Conservation (phyloP, 2,329 filamentous ascomycete species). For the Fusarium verticillioides region DNA sequence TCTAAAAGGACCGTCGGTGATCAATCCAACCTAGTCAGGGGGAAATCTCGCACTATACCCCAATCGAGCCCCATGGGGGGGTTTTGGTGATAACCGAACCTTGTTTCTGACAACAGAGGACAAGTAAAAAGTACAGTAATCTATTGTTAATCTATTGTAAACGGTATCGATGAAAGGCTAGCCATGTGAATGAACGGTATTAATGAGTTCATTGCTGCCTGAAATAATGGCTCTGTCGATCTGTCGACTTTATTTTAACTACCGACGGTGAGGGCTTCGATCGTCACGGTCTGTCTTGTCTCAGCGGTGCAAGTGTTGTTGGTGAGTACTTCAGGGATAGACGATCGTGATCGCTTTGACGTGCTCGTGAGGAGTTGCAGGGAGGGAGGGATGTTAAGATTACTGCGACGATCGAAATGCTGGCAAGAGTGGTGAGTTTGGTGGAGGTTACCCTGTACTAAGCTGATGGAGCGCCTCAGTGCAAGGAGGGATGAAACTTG, state of each 20-base stretch:
- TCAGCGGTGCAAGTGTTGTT: constrained; percentile 1
- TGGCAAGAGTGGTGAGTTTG: not conserved
- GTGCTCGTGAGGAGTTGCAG: constrained; percentile 2
- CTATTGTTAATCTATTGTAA: constrained; percentile 4
- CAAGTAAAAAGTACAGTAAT: not conserved
- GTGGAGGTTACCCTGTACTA: not conserved
- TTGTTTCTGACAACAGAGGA: constrained; percentile 10
- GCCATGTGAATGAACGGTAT: not conserved
- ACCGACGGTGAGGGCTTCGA: constrained; percentile 9
- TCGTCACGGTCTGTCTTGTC: constrained; percentile 2
- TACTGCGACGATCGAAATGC: not conserved
- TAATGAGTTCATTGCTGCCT: not conserved
- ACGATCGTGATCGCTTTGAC: constrained; percentile 20
- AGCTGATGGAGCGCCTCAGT: not conserved
- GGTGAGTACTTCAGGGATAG: not conserved
- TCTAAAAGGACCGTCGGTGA: not conserved
- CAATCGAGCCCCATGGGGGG: constrained; percentile 25
- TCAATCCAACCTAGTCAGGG: constrained; percentile 24
- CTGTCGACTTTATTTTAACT: constrained; percentile 5
- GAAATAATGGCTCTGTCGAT: not conserved
- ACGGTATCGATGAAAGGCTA: constrained; percentile 4
- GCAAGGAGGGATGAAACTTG: not conserved
- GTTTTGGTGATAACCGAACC: constrained; percentile 9
- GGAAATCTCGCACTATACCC: constrained; percentile 24
- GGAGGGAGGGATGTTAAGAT: not conserved